These are phyloP conservation scores for Russula foetens DNA, from an alignment of 768 basidiomycete genomes.

Conservation along the genomic window DNA sequence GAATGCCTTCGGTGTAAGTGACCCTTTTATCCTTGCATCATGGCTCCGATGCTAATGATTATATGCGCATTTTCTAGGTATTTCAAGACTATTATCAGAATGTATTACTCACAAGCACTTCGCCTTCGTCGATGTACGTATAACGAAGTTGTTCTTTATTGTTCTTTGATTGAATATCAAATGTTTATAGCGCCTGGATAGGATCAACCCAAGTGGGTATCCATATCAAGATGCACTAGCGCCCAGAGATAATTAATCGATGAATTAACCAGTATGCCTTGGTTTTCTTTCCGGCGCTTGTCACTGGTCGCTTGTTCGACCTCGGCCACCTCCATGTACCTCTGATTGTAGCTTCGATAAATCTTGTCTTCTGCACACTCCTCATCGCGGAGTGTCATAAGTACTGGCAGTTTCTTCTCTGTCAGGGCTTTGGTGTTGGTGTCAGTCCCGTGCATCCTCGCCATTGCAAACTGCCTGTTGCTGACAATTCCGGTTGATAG, in stretches of 20 bases:
- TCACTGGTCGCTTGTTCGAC: conserved; percentile 67
- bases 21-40: background rate
- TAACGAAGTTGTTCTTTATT: background rate
- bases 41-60: background rate
- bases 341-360: conserved; percentile 37
- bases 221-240: background rate
- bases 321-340: conserved; percentile 55
- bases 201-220: conserved; percentile 58
- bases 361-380: conserved; percentile 50
- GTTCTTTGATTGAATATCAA: background rate
- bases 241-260: background rate
- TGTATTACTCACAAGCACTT: conserved; percentile 37
- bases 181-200: conserved; percentile 57
- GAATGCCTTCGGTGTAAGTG: conserved; percentile 68
- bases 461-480: background rate
- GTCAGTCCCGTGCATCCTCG: conserved; percentile 31
- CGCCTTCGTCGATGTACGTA: conserved; percentile 58
- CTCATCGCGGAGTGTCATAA: conserved; percentile 61
- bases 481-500: conserved; percentile 12
- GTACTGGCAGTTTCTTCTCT: conserved; percentile 75
- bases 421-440: conserved; percentile 62
- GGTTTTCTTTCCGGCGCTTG: conserved; percentile 51
- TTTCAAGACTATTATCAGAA: conserved; percentile 69
- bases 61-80: conserved; percentile 32
- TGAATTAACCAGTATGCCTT: conserved; percentile 46